These are phyloP conservation scores for Ettlia oleoabundans DNA, from an alignment of 139 green algal genomes.

Conservation along the genomic window DNA sequence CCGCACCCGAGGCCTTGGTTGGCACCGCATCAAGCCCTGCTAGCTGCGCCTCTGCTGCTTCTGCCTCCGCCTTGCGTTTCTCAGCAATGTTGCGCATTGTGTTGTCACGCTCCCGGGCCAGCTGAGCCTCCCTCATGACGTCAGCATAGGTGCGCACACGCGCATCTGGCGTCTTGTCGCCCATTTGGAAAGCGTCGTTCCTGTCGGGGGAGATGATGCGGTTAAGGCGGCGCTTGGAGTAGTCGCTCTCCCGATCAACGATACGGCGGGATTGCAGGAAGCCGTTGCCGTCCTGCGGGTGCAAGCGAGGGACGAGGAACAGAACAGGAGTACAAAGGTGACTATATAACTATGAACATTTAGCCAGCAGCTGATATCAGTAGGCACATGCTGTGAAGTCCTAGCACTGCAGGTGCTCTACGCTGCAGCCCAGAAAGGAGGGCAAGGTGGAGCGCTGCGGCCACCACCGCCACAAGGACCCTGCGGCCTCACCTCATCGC, in stretches of 20 bases:
- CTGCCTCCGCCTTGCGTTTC: conserved; percentile 73
- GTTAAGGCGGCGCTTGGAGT: conserved; percentile 79
- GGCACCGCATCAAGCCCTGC: conserved; percentile 40
- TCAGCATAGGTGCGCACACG: conserved; percentile 87
- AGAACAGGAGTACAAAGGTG: background rate
- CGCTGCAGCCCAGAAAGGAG: no score
- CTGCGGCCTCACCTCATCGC: conserved; percentile 28
- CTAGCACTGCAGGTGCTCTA: no score
- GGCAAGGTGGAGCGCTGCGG: no score
- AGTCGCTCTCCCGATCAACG: conserved; percentile 93
- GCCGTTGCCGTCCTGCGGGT: conserved; percentile 51
- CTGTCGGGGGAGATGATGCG: conserved; percentile 88
- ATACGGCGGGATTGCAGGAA: conserved; percentile 60
- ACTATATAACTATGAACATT: no score
- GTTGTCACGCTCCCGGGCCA: conserved; percentile 90
- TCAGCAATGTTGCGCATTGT: conserved; percentile 91
- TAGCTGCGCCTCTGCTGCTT: conserved; percentile 42
- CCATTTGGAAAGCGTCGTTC: conserved; percentile 92
- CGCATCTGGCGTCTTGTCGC: conserved; percentile 73
- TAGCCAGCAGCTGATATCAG: no score
- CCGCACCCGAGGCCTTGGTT: conserved; percentile 64
- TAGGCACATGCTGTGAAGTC: no score
- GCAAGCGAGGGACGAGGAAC: no score
- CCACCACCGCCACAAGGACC: background rate
- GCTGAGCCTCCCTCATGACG: conserved; percentile 83